phyloP scores from a whole-genome alignment of 2,329 filamentous ascomycete genomes.

The Fusarium poae region DNA sequence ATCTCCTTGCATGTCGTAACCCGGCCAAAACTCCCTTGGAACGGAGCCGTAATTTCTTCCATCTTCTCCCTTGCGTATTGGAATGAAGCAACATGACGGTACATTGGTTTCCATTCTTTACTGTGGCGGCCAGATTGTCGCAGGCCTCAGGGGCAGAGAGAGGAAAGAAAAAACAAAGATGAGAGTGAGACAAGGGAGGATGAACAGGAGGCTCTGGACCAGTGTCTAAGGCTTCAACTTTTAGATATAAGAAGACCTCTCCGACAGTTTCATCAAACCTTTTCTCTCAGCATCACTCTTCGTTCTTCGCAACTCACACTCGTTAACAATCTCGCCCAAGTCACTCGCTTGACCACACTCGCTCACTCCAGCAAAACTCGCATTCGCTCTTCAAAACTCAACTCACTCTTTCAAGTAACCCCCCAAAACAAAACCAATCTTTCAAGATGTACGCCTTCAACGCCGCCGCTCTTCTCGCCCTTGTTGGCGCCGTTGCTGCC shows the following conservation, averaged over 20 bases:
- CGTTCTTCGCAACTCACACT: slow-evolving; percentile 31
- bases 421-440: slow-evolving; percentile 23
- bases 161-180: slow-evolving; percentile 1
- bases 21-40: slow-evolving; percentile 29
- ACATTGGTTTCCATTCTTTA: slow-evolving; percentile 34
- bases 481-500: slow-evolving; percentile 44
- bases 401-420: slow-evolving; percentile 12
- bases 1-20: slow-evolving; percentile 17
- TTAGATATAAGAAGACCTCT: slow-evolving; percentile 45
- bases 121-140: slow-evolving; percentile 25
- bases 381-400: slow-evolving; percentile 24
- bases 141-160: slow-evolving; percentile 20
- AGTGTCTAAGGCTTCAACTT: slow-evolving; percentile 4
- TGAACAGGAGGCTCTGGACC: slow-evolving; percentile 10
- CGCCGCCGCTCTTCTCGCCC: slow-evolving; percentile 45
- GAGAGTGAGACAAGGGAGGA: slow-evolving; percentile 13
- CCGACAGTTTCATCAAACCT: not conserved
- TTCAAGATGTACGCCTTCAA: slow-evolving; percentile 49
- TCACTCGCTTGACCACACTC: slow-evolving; percentile 45
- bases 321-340: slow-evolving; percentile 43
- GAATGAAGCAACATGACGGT: slow-evolving; percentile 34
- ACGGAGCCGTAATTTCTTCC: slow-evolving; percentile 32
- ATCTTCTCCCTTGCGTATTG: slow-evolving; percentile 36
- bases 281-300: slow-evolving; percentile 12
- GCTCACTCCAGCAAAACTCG: slow-evolving; percentile 20